Evolutionary conservation across 805 yeast species (phyloP).

Genomic region (Starmerella ratchasimensis): DNA sequence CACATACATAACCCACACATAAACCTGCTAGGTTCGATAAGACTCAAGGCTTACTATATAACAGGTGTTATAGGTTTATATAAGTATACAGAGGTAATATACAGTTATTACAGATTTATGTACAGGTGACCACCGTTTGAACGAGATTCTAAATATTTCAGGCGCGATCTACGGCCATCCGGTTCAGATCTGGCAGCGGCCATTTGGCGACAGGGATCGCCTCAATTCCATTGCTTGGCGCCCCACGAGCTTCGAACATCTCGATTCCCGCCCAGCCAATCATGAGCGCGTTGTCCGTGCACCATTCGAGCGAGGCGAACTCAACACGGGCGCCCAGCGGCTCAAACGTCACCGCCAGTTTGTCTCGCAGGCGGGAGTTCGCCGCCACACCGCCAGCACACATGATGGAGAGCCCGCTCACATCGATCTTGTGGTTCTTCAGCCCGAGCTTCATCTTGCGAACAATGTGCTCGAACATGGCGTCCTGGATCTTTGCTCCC

Average conservation of each 20-base stretch:
- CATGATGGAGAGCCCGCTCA: constrained; percentile 32
- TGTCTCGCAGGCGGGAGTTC: constrained; percentile 30
- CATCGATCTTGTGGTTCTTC: constrained; percentile 6
- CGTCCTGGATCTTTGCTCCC: constrained; percentile 36
- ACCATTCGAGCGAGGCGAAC: constrained; percentile 57
- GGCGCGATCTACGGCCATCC: too few species aligned
- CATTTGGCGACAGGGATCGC: constrained; percentile 65
- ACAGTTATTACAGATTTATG: too few species aligned
- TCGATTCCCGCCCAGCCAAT: constrained; percentile 97
- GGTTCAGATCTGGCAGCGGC: constrained; percentile 56
- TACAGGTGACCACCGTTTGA: too few species aligned
- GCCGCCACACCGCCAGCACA: constrained; percentile 95
- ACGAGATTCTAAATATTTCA: too few species aligned
- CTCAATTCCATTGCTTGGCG: constrained; percentile 23
- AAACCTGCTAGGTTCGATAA: too few species aligned
- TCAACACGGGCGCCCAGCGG: constrained; percentile 29
- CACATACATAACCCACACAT: too few species aligned
- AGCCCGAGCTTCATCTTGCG: constrained; percentile 46
- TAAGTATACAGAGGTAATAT: too few species aligned
- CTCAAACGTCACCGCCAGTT: constrained; percentile 19
- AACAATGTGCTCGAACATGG: constrained; percentile 59
- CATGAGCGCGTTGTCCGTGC: constrained; percentile 95
- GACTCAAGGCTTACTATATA: too few species aligned
- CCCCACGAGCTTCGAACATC: constrained; percentile 40
- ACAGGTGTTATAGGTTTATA: too few species aligned